Conservation (phyloP, 2,329 filamentous ascomycete species). For the Westerdykella sp. region DNA sequence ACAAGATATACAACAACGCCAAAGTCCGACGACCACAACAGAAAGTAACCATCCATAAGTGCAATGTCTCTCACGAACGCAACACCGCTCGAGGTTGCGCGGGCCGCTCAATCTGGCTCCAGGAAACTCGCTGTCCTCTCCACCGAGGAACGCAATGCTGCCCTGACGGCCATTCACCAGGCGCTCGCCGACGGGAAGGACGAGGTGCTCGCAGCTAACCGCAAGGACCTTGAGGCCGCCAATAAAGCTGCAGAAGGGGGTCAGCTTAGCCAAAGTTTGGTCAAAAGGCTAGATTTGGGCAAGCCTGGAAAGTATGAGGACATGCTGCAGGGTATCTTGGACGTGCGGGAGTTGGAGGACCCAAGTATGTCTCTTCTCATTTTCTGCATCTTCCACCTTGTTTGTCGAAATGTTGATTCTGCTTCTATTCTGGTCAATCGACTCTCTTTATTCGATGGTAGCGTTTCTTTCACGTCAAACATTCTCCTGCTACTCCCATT, state of each 20-base stretch:
- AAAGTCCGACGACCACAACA: slow-evolving; percentile 1
- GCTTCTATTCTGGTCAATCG: background rate
- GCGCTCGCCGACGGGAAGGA: slow-evolving; percentile 66
- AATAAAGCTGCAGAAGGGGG: slow-evolving; percentile 68
- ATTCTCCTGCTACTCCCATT: slow-evolving; percentile 1
- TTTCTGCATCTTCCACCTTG: background rate
- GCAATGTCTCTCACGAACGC: slow-evolving; percentile 89
- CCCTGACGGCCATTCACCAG: slow-evolving; percentile 73
- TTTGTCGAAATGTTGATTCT: background rate
- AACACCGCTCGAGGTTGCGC: slow-evolving; percentile 69
- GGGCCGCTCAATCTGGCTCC: slow-evolving; percentile 72
- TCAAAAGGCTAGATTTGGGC: slow-evolving; percentile 81
- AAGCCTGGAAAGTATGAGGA: slow-evolving; percentile 92
- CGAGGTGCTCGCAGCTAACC: slow-evolving; percentile 80
- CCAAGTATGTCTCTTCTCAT: slow-evolving; percentile 56
- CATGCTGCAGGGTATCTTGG: slow-evolving; percentile 91
- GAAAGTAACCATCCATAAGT: slow-evolving; percentile 2
- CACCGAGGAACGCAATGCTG: slow-evolving; percentile 70
- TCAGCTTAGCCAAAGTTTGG: slow-evolving; percentile 69
- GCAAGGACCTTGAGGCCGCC: slow-evolving; percentile 70
- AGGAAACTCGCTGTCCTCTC: slow-evolving; percentile 76
- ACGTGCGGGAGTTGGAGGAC: slow-evolving; percentile 78
- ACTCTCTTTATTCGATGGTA: too few relatives aligned
- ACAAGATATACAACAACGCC: background rate
- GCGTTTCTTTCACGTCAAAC: too few relatives aligned